Evolutionary conservation across 1,139 yeast species (phyloP), one percentile per base, ranked within the genome.

Genomic region (Pichia sp.): DNA sequence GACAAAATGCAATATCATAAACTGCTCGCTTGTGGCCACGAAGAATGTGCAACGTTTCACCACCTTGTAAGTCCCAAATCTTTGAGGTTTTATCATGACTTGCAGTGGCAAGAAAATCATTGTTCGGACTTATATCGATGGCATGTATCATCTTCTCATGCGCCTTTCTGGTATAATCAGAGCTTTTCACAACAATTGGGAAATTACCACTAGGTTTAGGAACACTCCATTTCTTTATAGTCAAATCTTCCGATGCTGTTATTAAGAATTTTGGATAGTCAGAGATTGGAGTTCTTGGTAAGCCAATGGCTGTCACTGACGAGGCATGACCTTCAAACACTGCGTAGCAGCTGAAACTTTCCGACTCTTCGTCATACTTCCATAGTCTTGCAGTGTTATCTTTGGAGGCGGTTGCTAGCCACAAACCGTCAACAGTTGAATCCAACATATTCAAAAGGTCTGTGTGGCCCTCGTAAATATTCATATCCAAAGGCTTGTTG

Each of bases 91-190:
- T 88, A 69, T 93, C 99, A 69, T 88, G 96, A n/a, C 97, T 88
- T 1, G 97, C 98, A 4, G 97, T 87, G 1, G 97, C 98, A 66
- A 93, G 84, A 58, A 78, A 76, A 61, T 85, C 87, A 70, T 93
- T 95, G 65, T 92, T 91, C 12, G 97, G 96, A 6, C 97, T 79
- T 2, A 93, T 77, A 61, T 90, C 97, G 52, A 95, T 73, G 3
- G 95, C 81, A 66, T 93, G 95, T 57, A 93, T 92, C 70, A 93
- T 97, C 69, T 93, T 93, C 54, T 93, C 99, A 70, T 93, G 99
- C 0, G 97, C 99, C 66, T 93, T 83, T 74, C 97, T 81, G 0
- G 99, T 93, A 70, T 86, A 93, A 48, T 83, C 86, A 3, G 97
- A 85, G 1, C 79, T 74, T 55, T 73, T 77, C 9, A 81, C 73